A percentile compares a stretch with the other conserved stretches of the same genome.
Evolutionary conservation across 1,284 basidiomycete species (phyloP).

Genomic region (Austroboletus novae-zelandiae): DNA sequence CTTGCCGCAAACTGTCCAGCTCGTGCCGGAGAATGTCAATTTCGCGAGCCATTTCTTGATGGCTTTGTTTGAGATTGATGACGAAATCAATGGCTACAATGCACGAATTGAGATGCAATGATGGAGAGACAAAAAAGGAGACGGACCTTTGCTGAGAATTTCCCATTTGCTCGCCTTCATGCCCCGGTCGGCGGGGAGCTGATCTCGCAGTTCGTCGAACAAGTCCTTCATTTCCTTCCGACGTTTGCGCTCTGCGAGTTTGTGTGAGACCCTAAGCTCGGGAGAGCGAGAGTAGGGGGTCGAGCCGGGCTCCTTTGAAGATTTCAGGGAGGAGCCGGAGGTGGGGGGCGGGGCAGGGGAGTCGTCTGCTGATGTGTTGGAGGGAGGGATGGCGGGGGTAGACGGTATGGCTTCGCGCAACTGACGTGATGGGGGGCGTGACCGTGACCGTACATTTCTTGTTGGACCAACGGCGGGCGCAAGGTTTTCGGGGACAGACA

Average conservation of each 20-base stretch:
- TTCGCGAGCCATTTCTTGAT: conserved; percentile 75
- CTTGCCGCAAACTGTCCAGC: conserved; percentile 62
- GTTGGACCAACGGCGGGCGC: conserved; percentile 43
- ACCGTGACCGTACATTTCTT: conserved; percentile 60
- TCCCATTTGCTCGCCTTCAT: conserved; percentile 98
- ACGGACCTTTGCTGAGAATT: conserved; percentile 86
- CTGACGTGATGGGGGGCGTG: conserved; percentile 69
- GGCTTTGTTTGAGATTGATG: conserved; percentile 66
- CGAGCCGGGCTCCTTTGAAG: conserved; percentile 46
- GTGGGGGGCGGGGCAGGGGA: conserved; percentile 32
- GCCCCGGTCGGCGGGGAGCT: conserved; percentile 85
- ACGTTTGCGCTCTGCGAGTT: conserved; percentile 90
- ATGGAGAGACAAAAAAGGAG: background rate
- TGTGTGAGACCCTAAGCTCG: conserved; percentile 90
- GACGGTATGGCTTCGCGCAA: conserved; percentile 42
- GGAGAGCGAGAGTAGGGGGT: conserved; percentile 93
- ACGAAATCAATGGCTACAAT: conserved; percentile 85
- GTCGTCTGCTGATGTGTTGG: conserved; percentile 39
- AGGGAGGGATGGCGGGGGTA: conserved; percentile 35
- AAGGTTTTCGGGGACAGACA: conserved; percentile 66
- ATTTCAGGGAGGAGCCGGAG: conserved; percentile 25
- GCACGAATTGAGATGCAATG: conserved; percentile 10
- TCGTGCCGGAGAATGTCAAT: conserved; percentile 78
- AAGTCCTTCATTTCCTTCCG: conserved; percentile 97
- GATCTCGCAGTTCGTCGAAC: conserved; percentile 91